Percentiles rank a stretch among this genome's conserved stretches.
These are phyloP conservation scores for Neobulgaria alba DNA, from an alignment of 2,329 filamentous ascomycete genomes.

Conservation along the genomic window DNA sequence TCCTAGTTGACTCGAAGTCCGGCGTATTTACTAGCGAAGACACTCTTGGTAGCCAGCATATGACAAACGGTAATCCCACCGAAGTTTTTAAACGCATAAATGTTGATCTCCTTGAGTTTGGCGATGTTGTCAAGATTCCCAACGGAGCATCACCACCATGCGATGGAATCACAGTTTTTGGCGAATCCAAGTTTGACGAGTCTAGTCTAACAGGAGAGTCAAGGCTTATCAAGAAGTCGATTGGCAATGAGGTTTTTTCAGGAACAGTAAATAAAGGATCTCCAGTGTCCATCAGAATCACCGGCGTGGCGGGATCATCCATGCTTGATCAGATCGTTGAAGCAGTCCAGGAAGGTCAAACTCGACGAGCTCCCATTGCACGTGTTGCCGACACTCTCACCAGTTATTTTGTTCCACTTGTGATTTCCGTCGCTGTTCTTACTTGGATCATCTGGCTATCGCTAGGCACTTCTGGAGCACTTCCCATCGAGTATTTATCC, in stretches of 20 bases:
- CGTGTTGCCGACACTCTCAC: slow-evolving; percentile 65
- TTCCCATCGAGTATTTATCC: slow-evolving; percentile 50
- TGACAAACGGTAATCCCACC: neutral
- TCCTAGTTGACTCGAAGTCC: slow-evolving; percentile 46
- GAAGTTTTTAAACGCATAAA: slow-evolving; percentile 17
- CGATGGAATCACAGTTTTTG: slow-evolving; percentile 61
- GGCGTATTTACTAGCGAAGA: neutral
- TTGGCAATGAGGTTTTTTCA: slow-evolving; percentile 58
- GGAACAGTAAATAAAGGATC: slow-evolving; percentile 66
- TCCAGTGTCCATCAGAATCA: slow-evolving; percentile 55
- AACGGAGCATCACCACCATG: slow-evolving; percentile 78
- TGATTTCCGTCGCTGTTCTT: slow-evolving; percentile 58
- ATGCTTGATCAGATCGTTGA: slow-evolving; percentile 76
- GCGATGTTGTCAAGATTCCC: slow-evolving; percentile 65
- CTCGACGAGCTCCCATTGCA: slow-evolving; percentile 66
- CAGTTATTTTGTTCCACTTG: slow-evolving; percentile 66
- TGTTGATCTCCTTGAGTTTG: slow-evolving; percentile 58
- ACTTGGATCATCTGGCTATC: slow-evolving; percentile 67
- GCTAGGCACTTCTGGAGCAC: slow-evolving; percentile 48
- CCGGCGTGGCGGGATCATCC: slow-evolving; percentile 56
- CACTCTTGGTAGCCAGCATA: neutral
- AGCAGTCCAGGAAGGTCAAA: slow-evolving; percentile 69
- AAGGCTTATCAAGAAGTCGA: slow-evolving; percentile 51
- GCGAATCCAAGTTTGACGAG: slow-evolving; percentile 70
- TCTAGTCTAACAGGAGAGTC: slow-evolving; percentile 82